Percentiles rank a stretch among this genome's conserved stretches.
Evolutionary conservation across 768 basidiomycete species (phyloP).

Genomic region (Leccinellum rugosiceps): DNA sequence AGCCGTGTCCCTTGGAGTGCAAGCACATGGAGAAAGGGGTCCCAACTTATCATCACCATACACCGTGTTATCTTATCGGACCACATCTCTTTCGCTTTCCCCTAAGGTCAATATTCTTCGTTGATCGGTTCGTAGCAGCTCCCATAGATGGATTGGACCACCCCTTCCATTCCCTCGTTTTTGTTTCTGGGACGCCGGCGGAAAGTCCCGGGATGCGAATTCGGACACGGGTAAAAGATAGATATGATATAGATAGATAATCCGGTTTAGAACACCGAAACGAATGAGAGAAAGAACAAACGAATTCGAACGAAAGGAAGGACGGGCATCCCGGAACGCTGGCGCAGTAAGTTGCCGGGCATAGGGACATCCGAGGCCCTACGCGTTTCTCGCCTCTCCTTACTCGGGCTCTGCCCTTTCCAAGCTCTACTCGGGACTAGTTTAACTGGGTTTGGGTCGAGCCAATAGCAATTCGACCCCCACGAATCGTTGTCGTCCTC

Average conservation of each 20-base stretch:
- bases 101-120: background rate
- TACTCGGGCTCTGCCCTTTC: background rate
- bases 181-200: background rate
- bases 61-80: slow-evolving; percentile 20
- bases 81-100: background rate
- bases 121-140: background rate
- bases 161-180: background rate
- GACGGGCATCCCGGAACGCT: background rate
- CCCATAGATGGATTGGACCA: slow-evolving; percentile 1
- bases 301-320: background rate
- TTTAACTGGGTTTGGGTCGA: background rate
- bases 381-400: background rate
- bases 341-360: background rate
- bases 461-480: background rate
- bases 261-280: slow-evolving; percentile 1
- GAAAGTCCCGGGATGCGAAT: slow-evolving; percentile 2
- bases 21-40: background rate
- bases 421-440: slow-evolving; percentile 3
- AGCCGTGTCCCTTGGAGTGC: slow-evolving; percentile 12
- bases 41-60: background rate
- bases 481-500: background rate
- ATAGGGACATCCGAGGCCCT: background rate
- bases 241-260: background rate
- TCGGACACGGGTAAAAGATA: background rate
- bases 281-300: background rate